Percentiles rank a stretch among this genome's conserved stretches.
phyloP scores from a whole-genome alignment of 1,139 yeast genomes.

The Nadsonia commutata region DNA sequence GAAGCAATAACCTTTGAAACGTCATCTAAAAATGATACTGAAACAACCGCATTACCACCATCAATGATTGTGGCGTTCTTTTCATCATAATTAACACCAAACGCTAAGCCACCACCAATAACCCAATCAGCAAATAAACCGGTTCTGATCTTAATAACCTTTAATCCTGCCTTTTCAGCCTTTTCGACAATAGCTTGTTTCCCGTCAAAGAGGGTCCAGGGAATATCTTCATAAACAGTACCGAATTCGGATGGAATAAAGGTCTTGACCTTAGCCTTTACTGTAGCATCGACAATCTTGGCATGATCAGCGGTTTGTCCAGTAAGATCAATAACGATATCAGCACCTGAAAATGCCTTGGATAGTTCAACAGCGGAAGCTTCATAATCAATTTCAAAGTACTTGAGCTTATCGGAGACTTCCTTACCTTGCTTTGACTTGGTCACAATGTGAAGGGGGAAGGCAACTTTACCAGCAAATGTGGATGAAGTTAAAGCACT shows the following conservation, averaged over 20 bases:
- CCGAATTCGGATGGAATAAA: slow-evolving; percentile 56
- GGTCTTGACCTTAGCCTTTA: slow-evolving; percentile 31
- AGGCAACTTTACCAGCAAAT: slow-evolving; percentile 30
- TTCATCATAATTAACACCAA: slow-evolving; percentile 20
- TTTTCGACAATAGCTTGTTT: slow-evolving; percentile 29
- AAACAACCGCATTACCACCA: slow-evolving; percentile 25
- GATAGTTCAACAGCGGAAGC: slow-evolving; percentile 20
- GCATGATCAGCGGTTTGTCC: slow-evolving; percentile 21
- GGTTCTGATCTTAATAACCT: slow-evolving; percentile 35
- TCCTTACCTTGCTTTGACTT: slow-evolving; percentile 27
- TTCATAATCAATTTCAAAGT: slow-evolving; percentile 14
- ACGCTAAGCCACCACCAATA: slow-evolving; percentile 5
- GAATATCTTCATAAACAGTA: slow-evolving; percentile 24
- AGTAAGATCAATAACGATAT: slow-evolving; percentile 36
- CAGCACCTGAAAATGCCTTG: slow-evolving; percentile 32
- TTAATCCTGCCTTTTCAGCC: slow-evolving; percentile 33
- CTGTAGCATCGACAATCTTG: slow-evolving; percentile 25
- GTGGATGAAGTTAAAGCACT: slow-evolving; percentile 31
- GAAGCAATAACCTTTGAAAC: slow-evolving; percentile 36
- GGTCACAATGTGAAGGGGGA: slow-evolving; percentile 39
- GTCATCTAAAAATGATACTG: slow-evolving; percentile 29
- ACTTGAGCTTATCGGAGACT: slow-evolving; percentile 29
- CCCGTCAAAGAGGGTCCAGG: slow-evolving; percentile 23
- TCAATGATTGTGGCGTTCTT: slow-evolving; percentile 31
- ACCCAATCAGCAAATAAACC: slow-evolving; percentile 29